phyloP scores from a whole-genome alignment of 768 basidiomycete species.

The Serendipita indica region DNA sequence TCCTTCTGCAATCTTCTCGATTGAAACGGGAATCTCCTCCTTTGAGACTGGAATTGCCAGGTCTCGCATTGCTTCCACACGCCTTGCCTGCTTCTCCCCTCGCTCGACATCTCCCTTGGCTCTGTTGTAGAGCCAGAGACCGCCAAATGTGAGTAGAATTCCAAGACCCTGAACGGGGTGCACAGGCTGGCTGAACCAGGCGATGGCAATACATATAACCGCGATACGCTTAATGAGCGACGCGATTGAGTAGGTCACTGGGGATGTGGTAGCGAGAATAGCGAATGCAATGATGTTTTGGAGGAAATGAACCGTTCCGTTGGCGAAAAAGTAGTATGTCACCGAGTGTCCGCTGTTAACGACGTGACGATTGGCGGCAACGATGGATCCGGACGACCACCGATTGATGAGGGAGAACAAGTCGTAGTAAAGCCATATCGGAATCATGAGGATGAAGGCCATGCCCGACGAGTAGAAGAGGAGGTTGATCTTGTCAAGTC shows the following conservation, averaged over 20 bases:
- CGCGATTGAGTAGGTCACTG: slow-evolving; percentile 97
- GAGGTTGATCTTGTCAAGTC: slow-evolving; percentile 93
- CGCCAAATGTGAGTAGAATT: slow-evolving; percentile 79
- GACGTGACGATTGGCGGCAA: slow-evolving; percentile 27
- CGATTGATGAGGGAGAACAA: slow-evolving; percentile 47
- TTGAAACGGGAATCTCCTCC: slow-evolving; percentile 26
- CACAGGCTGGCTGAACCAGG: slow-evolving; percentile 87
- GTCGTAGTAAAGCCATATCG: slow-evolving; percentile 87
- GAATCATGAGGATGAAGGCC: slow-evolving; percentile 93
- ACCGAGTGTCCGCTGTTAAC: slow-evolving; percentile 36
- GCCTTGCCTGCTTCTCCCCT: slow-evolving; percentile 77
- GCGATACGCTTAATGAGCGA: slow-evolving; percentile 95
- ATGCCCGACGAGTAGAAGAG: slow-evolving; percentile 86
- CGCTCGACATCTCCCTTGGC: slow-evolving; percentile 85
- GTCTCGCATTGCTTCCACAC: slow-evolving; percentile 57
- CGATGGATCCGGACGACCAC: slow-evolving; percentile 31
- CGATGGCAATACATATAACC: slow-evolving; percentile 93
- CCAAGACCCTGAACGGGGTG: slow-evolving; percentile 76
- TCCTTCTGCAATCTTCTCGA: not conserved
- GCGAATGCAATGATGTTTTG: slow-evolving; percentile 98
- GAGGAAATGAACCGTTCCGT: slow-evolving; percentile 89
- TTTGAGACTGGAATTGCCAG: slow-evolving; percentile 55
- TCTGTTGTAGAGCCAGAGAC: slow-evolving; percentile 91
- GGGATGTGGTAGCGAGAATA: slow-evolving; percentile 88
- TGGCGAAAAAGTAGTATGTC: slow-evolving; percentile 72